Percentiles rank a stretch among this genome's conserved stretches.
Evolutionary conservation across 2,329 filamentous ascomycete genomes (phyloP).

Genomic region (Fusarium mexicanum): DNA sequence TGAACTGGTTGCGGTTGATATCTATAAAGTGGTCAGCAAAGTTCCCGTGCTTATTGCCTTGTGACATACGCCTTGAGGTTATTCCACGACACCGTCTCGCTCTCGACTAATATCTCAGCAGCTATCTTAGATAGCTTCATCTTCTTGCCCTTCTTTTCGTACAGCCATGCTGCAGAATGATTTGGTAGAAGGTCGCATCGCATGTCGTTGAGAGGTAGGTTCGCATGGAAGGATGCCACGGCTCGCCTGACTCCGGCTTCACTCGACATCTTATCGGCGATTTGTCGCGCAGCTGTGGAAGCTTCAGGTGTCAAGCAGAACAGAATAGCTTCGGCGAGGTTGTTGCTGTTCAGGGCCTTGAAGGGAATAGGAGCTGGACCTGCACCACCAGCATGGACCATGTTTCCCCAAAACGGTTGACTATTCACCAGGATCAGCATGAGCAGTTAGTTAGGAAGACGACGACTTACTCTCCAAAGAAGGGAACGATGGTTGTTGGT

Average conservation of each 20-base stretch:
- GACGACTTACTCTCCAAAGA: slow-evolving; percentile 64
- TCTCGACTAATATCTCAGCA: slow-evolving; percentile 14
- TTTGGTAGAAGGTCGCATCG: slow-evolving; percentile 25
- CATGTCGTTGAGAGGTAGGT: slow-evolving; percentile 30
- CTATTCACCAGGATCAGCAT: background rate
- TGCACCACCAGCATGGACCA: slow-evolving; percentile 21
- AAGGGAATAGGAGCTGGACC: slow-evolving; percentile 26
- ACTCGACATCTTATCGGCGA: slow-evolving; percentile 22
- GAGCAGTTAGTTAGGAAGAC: accelerated
- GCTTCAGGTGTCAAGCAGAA: slow-evolving; percentile 22
- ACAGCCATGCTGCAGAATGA: slow-evolving; percentile 11
- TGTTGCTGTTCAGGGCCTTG: slow-evolving; percentile 12
- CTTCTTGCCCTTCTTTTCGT: background rate
- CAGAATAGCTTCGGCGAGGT: slow-evolving; percentile 15
- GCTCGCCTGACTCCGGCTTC: slow-evolving; percentile 31
- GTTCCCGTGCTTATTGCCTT: accelerated
- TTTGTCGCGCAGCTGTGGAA: background rate
- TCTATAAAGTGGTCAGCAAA: background rate
- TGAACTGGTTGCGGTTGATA: background rate
- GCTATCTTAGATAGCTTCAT: slow-evolving; percentile 29
- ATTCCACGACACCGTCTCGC: slow-evolving; percentile 20
- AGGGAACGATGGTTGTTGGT: slow-evolving; percentile 77
- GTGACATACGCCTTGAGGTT: slow-evolving; percentile 7
- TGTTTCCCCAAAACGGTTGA: slow-evolving; percentile 36
- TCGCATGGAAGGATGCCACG: slow-evolving; percentile 36